Evolutionary conservation across 1,284 basidiomycete genomes (phyloP).

Genomic region (Albatrellus sp.): DNA sequence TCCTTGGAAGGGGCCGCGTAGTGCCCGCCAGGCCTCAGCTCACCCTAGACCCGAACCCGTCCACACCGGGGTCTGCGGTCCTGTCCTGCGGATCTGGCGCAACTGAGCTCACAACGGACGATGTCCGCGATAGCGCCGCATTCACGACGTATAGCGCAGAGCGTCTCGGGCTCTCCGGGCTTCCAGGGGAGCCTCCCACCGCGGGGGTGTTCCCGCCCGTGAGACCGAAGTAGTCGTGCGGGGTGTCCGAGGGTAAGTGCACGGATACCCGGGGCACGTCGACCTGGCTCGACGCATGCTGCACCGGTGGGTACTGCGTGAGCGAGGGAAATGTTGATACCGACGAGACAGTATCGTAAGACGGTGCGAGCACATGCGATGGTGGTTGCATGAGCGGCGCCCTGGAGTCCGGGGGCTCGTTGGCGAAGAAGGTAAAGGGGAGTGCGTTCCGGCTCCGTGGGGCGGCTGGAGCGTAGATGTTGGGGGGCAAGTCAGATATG

Average conservation of each 20-base stretch:
- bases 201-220: not conserved
- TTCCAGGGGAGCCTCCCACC: not conserved
- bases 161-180: not conserved
- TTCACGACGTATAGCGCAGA: constrained; percentile 4
- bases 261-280: not conserved
- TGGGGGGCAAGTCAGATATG: not conserved
- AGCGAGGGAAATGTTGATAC: constrained; percentile 18
- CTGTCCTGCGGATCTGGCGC: not conserved
- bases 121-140: constrained; percentile 2
- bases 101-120: not conserved
- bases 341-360: not conserved
- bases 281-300: not conserved
- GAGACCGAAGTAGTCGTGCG: constrained; percentile 1
- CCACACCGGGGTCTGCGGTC: not conserved
- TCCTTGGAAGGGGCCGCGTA: too few species aligned
- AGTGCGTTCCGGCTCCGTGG: not conserved
- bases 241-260: not conserved
- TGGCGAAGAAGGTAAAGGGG: not conserved
- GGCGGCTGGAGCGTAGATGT: constrained; percentile 1
- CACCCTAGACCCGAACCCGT: too few species aligned
- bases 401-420: not conserved
- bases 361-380: not conserved
- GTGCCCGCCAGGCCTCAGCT: too few species aligned
- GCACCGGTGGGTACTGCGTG: constrained; percentile 17
- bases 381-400: not conserved